phyloP scores from a whole-genome alignment of 2,329 filamentous ascomycete species.

The Apiospora kogelbergensis region DNA sequence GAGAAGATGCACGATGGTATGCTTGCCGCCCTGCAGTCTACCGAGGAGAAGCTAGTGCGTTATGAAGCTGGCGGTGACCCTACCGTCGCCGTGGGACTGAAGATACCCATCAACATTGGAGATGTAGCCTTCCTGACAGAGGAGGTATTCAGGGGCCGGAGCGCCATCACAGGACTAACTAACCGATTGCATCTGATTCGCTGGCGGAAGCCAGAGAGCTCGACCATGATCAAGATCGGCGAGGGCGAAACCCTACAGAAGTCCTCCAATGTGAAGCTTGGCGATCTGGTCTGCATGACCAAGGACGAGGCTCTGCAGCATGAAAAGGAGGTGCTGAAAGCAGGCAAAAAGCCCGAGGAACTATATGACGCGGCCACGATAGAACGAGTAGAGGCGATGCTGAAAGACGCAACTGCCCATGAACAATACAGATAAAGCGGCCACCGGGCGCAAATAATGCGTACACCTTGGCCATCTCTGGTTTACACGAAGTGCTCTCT shows the following conservation, averaged over 20 bases:
- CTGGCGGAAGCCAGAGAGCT: conserved; percentile 68
- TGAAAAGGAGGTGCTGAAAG: conserved; percentile 75
- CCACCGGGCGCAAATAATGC: not conserved
- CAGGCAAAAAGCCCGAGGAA: conserved; percentile 64
- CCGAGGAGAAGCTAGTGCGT: conserved; percentile 74
- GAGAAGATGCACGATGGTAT: conserved; percentile 93
- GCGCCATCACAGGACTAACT: conserved; percentile 76
- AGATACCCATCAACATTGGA: conserved; percentile 72
- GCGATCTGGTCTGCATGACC: conserved; percentile 34
- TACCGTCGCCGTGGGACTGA: conserved; percentile 66
- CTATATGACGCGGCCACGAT: conserved; percentile 72
- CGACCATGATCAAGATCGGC: conserved; percentile 61
- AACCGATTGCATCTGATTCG: conserved; percentile 78
- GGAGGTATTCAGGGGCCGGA: conserved; percentile 83
- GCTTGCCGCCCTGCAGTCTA: conserved; percentile 70
- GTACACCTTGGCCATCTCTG: not conserved
- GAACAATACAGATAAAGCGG: conserved; percentile 49
- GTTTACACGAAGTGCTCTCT: not conserved
- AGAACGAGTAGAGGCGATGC: conserved; percentile 63
- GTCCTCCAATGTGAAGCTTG: conserved; percentile 57
- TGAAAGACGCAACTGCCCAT: conserved; percentile 65
- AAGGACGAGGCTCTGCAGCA: conserved; percentile 55
- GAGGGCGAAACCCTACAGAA: conserved; percentile 73
- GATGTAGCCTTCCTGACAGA: conserved; percentile 89
- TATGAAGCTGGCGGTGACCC: conserved; percentile 43